Conservation (phyloP, 148 eudicot genomes). For the Cornus controversa region DNA sequence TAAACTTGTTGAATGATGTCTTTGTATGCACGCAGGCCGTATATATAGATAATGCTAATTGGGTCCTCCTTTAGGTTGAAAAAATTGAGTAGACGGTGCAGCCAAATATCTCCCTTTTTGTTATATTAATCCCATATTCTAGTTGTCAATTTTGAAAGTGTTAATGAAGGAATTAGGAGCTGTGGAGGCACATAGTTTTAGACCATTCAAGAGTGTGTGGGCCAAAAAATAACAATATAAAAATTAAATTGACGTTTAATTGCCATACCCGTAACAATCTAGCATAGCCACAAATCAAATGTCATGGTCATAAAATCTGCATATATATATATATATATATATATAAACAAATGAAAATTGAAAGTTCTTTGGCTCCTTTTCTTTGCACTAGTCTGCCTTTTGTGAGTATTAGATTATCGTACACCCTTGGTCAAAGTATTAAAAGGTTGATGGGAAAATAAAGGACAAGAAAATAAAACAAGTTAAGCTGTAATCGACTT, state of each 20-base stretch:
- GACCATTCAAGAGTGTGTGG: too few species aligned
- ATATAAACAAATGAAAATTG: neutral
- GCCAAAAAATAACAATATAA: too few species aligned
- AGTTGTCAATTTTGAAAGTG: neutral
- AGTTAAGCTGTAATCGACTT: neutral
- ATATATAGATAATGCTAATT: neutral
- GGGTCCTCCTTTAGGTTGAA: constrained; percentile 15
- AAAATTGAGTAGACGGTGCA: too few species aligned
- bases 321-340: too few species aligned
- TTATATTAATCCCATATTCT: neutral
- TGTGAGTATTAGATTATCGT: neutral
- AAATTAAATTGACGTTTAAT: too few species aligned
- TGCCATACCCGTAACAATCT: too few species aligned
- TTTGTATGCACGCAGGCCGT: constrained; percentile 1
- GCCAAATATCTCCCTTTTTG: neutral
- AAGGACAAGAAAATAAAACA: too few species aligned
- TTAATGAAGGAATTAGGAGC: neutral
- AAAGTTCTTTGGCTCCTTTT: neutral
- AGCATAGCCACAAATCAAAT: too few species aligned
- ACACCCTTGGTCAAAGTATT: neutral
- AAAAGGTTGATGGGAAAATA: neutral
- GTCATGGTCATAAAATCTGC: too few species aligned
- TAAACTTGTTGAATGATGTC: neutral
- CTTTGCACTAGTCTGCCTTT: neutral
- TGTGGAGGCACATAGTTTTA: neutral